Percentiles rank a stretch among this genome's conserved stretches.
These are phyloP conservation scores for Magnusiomyces ingens DNA, from an alignment of 1,139 yeast species.

Conservation along the genomic window DNA sequence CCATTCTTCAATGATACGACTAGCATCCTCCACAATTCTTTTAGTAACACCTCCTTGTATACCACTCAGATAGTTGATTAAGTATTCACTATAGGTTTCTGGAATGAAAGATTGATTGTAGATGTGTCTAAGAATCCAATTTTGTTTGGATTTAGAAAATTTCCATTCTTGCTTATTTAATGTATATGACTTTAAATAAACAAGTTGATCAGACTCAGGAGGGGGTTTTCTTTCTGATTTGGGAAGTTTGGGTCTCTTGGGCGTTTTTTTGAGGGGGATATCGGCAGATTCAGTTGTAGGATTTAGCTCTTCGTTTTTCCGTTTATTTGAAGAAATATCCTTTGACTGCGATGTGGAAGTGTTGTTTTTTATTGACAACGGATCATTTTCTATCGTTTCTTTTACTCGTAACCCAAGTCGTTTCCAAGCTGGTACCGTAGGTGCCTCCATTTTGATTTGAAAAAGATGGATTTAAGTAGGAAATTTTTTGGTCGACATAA, in stretches of 20 bases:
- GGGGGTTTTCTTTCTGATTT: constrained; percentile 68
- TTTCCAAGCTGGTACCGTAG: constrained; percentile 87
- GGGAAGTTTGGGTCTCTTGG: constrained; percentile 71
- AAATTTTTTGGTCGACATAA: too few relatives aligned
- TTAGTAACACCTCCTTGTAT: constrained; percentile 68
- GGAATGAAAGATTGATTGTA: constrained; percentile 29
- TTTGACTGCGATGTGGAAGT: neutral
- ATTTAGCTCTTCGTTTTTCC: constrained; percentile 35
- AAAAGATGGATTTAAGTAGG: neutral
- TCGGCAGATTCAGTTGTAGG: neutral
- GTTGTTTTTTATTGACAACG: constrained; percentile 23
- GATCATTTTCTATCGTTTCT: constrained; percentile 15
- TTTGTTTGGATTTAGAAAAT: constrained; percentile 89
- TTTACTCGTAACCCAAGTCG: constrained; percentile 63
- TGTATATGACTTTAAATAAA: constrained; percentile 60
- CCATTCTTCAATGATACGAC: constrained; percentile 48
- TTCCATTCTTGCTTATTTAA: constrained; percentile 69
- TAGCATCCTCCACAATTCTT: constrained; percentile 50
- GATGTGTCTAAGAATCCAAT: constrained; percentile 77
- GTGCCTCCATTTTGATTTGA: constrained; percentile 2
- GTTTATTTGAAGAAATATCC: neutral
- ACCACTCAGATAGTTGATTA: constrained; percentile 55
- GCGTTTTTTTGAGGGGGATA: constrained; percentile 49
- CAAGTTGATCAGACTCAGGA: constrained; percentile 75
- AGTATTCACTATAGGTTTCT: constrained; percentile 47